phyloP scores from a whole-genome alignment of 345 rosid species.

The Mangifera indica region DNA sequence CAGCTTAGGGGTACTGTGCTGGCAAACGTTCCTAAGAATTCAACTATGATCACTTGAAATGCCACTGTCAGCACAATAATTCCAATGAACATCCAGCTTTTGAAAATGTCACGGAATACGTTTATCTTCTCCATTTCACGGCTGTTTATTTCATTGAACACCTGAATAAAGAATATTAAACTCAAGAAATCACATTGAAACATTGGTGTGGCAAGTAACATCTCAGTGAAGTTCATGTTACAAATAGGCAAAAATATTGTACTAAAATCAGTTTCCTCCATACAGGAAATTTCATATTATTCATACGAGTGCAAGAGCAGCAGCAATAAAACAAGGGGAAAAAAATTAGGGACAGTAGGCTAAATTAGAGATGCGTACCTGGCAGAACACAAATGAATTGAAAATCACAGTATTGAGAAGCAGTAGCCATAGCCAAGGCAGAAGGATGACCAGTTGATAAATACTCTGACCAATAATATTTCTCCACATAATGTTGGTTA shows the following conservation, averaged over 20 bases:
- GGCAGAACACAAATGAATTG: constrained; percentile 79
- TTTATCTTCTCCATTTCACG: constrained; percentile 63
- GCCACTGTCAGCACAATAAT: constrained; percentile 49
- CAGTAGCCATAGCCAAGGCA: constrained; percentile 37
- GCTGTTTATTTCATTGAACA: constrained; percentile 66
- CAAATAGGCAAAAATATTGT: too few species aligned
- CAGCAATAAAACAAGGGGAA: too few species aligned
- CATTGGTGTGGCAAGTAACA: too few species aligned
- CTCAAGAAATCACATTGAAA: too few species aligned
- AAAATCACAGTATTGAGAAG: constrained; percentile 66
- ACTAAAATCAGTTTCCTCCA: too few species aligned
- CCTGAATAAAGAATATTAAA: constrained; percentile 27
- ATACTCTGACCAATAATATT: constrained; percentile 77
- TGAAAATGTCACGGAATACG: constrained; percentile 55
- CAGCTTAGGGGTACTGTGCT: constrained; percentile 49
- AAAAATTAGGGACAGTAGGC: not conserved
- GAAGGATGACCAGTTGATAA: constrained; percentile 66
- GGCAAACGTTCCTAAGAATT: constrained; percentile 63
- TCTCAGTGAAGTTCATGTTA: too few species aligned
- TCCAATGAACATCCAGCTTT: constrained; percentile 49
- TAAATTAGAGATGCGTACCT: constrained; percentile 35
- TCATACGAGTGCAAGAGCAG: too few species aligned
- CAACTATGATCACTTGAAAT: constrained; percentile 66
- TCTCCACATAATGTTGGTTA: constrained; percentile 86
- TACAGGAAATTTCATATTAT: not conserved